A percentile compares a stretch with the other conserved stretches of the same genome.
Evolutionary conservation across 2,329 filamentous ascomycete species (phyloP).

Genomic region (Fusarium temperatum): DNA sequence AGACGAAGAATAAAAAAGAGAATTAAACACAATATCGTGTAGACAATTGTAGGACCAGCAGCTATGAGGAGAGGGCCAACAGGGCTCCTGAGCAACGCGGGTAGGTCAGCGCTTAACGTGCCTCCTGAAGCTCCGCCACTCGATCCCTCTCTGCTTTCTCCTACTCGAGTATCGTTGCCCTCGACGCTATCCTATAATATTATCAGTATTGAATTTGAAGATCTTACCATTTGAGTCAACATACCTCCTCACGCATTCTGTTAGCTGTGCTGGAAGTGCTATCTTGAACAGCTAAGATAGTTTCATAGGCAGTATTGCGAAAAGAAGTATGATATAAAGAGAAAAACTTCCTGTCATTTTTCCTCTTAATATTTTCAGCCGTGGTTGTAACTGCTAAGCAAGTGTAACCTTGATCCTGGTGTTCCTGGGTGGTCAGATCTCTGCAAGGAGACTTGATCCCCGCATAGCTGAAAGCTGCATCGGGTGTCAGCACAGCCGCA

Average conservation of each 20-base stretch:
- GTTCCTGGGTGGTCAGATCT: neutral
- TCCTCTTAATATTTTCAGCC: neutral
- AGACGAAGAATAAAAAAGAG: neutral
- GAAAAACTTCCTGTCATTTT: fast-evolving
- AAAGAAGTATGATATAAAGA: no score
- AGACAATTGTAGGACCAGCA: neutral
- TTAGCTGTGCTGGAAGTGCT: fast-evolving
- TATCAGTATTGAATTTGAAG: fast-evolving
- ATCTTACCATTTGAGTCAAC: fast-evolving
- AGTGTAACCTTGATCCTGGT: neutral
- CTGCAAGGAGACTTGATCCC: neutral
- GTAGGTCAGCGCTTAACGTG: neutral
- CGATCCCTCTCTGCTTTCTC: neutral
- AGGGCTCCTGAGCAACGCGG: neutral
- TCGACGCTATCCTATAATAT: neutral
- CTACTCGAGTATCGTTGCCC: neutral
- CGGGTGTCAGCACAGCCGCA: neutral
- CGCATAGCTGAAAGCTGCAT: neutral
- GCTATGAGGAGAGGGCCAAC: neutral
- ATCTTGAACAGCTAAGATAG: neutral
- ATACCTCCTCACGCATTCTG: neutral
- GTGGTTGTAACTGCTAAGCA: neutral
- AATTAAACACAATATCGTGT: neutral
- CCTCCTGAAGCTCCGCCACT: neutral
- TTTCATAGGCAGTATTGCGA: neutral